Conservation (phyloP, 345 rosid species). For the Toxicodendron radicans region DNA sequence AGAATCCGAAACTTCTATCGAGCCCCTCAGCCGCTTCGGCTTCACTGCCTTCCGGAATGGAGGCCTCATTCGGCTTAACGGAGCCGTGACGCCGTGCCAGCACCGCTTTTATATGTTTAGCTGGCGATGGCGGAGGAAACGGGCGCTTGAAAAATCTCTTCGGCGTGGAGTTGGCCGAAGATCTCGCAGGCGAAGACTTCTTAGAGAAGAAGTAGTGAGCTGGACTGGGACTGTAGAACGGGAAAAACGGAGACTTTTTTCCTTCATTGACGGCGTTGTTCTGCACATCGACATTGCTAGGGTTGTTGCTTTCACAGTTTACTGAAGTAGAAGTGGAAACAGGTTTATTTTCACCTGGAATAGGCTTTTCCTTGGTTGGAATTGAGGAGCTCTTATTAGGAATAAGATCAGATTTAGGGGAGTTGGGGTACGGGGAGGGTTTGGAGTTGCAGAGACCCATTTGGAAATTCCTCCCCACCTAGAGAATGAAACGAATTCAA, state of each 20-base stretch:
- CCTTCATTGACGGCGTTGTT: constrained; percentile 36
- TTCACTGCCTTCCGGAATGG: constrained; percentile 68
- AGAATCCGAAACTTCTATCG: constrained; percentile 86
- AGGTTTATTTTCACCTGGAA: constrained; percentile 29
- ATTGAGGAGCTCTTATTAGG: constrained; percentile 14
- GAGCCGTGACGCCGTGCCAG: constrained; percentile 69
- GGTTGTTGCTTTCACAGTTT: constrained; percentile 25
- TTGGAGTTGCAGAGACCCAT: constrained; percentile 89
- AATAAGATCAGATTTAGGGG: constrained; percentile 34
- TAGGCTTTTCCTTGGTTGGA: constrained; percentile 21
- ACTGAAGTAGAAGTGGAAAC: constrained; percentile 21
- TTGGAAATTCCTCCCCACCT: constrained; percentile 28
- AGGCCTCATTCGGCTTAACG: constrained; percentile 57
- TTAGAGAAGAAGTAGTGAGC: constrained; percentile 80
- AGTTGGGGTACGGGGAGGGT: constrained; percentile 46
- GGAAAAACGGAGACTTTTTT: constrained; percentile 77
- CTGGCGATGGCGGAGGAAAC: constrained; percentile 96
- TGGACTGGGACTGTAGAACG: constrained; percentile 88
- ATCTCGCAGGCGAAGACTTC: constrained; percentile 68
- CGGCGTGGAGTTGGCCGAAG: constrained; percentile 81
- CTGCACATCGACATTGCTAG: constrained; percentile 18
- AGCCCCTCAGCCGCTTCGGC: constrained; percentile 50
- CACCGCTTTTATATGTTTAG: constrained; percentile 82
- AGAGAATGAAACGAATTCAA: constrained; percentile 6
- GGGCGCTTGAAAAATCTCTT: constrained; percentile 69